Percentiles rank a stretch among this genome's conserved stretches.
Evolutionary conservation across 169 alveolate genomes (phyloP).

Genomic region (Perkinsus chesapeaki): DNA sequence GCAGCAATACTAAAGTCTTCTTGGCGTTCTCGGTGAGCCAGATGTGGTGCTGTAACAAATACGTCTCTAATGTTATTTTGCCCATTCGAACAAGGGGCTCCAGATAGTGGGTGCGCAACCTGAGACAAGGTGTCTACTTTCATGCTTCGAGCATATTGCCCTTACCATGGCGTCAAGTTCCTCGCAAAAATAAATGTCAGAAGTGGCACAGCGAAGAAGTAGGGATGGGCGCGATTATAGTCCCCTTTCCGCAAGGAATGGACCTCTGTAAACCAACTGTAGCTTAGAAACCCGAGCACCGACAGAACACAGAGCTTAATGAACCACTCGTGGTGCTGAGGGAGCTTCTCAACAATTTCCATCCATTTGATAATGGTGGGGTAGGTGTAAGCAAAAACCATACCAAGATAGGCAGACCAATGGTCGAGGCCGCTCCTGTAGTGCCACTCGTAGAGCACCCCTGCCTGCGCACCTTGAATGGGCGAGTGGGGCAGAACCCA

Average conservation of each 20-base stretch:
- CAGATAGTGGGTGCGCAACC: not conserved
- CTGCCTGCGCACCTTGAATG: not conserved
- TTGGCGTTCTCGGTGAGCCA: not conserved
- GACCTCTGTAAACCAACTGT: not conserved
- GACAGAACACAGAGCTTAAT: not conserved
- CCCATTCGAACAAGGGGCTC: not conserved
- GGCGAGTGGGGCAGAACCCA: not conserved
- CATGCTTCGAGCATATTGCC: not conserved
- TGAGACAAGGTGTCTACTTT: not conserved
- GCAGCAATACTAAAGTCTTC: not conserved
- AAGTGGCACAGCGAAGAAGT: not conserved
- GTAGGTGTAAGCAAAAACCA: not conserved
- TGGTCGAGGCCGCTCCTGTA: not conserved
- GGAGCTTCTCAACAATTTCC: not conserved
- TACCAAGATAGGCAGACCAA: not conserved
- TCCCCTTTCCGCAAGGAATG: not conserved
- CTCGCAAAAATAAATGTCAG: not conserved
- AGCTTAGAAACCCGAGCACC: not conserved
- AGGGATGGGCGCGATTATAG: not conserved
- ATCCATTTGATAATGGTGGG: not conserved
- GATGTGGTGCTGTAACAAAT: not conserved
- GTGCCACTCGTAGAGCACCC: slow-evolving; percentile 4
- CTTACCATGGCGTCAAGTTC: not conserved
- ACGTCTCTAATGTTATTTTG: not conserved
- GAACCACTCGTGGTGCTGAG: not conserved